Evolutionary conservation across 306 rosid species (phyloP).

Genomic region (Pterocarpus macrocarpus): DNA sequence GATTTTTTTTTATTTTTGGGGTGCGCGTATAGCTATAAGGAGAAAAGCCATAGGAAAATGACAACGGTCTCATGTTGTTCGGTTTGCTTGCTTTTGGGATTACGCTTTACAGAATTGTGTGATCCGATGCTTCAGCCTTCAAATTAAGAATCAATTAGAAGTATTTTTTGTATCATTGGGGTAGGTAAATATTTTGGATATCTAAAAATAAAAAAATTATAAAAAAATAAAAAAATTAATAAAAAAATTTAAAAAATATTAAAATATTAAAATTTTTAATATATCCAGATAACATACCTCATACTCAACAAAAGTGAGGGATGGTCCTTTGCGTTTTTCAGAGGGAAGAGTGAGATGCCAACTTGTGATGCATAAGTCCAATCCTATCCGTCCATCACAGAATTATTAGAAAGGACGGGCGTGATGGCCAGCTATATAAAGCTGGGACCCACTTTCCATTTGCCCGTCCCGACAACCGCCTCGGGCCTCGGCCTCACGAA

Average conservation of each 20-base stretch:
- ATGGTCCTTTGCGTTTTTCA: background rate
- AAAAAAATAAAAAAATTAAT: too few species aligned
- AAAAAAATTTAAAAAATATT: too few species aligned
- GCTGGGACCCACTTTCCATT: constrained; percentile 31
- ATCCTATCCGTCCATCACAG: constrained; percentile 38
- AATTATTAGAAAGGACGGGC: constrained; percentile 44
- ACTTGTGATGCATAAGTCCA: constrained; percentile 28
- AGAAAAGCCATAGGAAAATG: background rate
- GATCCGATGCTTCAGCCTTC: constrained; percentile 49
- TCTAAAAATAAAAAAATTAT: too few species aligned
- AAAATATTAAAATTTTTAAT: too few species aligned
- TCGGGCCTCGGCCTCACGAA: constrained; percentile 47
- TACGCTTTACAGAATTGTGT: constrained; percentile 46
- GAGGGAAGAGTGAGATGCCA: constrained; percentile 29
- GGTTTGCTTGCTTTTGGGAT: constrained; percentile 32
- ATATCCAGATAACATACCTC: too few species aligned
- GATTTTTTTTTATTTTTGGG: too few species aligned
- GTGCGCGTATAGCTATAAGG: background rate
- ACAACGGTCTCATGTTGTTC: background rate
- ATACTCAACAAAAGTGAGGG: background rate
- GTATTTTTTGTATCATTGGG: too few species aligned
- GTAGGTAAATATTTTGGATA: too few species aligned
- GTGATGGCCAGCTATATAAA: constrained; percentile 44
- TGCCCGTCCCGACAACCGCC: constrained; percentile 42
- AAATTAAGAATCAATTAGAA: constrained; percentile 22